phyloP scores from a whole-genome alignment of 2,329 filamentous ascomycete species.

The Xylariaceae sp. region DNA sequence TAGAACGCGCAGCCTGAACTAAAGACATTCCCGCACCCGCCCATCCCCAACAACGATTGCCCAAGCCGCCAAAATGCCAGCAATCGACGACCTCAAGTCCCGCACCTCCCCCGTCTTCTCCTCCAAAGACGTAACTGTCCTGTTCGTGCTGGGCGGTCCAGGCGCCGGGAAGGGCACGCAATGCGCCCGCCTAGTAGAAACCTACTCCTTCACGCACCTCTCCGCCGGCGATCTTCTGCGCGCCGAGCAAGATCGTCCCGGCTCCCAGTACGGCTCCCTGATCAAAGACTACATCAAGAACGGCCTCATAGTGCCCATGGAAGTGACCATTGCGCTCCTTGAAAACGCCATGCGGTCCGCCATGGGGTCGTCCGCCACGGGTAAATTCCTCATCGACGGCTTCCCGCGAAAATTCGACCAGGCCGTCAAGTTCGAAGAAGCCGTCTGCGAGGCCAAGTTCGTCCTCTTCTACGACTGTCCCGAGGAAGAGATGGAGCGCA shows the following conservation, averaged over 20 bases:
- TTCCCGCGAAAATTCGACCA: constrained; percentile 98
- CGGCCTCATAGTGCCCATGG: constrained; percentile 96
- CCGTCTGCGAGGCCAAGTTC: constrained; percentile 77
- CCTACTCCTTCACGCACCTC: constrained; percentile 90
- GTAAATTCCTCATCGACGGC: constrained; percentile 73
- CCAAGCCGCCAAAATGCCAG: constrained; percentile 36
- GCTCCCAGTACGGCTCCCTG: constrained; percentile 84
- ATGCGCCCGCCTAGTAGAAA: constrained; percentile 78
- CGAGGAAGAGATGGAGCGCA: constrained; percentile 79
- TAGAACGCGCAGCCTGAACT: no score
- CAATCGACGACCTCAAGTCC: constrained; percentile 35
- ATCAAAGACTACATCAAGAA: constrained; percentile 93
- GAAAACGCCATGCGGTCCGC: constrained; percentile 85
- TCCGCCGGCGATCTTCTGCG: constrained; percentile 90
- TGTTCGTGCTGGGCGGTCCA: constrained; percentile 94
- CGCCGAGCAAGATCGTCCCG: constrained; percentile 83
- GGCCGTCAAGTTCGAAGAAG: constrained; percentile 86
- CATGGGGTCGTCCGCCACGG: constrained; percentile 40
- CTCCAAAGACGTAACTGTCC: constrained; percentile 73
- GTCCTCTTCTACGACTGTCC: constrained; percentile 94
- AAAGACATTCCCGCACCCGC: no score
- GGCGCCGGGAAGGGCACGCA: constrained; percentile 97
- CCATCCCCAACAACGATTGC: no score
- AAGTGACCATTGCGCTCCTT: constrained; percentile 88
- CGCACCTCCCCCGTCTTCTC: constrained; percentile 65